Evolutionary conservation across 306 rosid genomes (phyloP), one percentile per base, ranked within the genome.

Genomic region (Crotalaria pallida): DNA sequence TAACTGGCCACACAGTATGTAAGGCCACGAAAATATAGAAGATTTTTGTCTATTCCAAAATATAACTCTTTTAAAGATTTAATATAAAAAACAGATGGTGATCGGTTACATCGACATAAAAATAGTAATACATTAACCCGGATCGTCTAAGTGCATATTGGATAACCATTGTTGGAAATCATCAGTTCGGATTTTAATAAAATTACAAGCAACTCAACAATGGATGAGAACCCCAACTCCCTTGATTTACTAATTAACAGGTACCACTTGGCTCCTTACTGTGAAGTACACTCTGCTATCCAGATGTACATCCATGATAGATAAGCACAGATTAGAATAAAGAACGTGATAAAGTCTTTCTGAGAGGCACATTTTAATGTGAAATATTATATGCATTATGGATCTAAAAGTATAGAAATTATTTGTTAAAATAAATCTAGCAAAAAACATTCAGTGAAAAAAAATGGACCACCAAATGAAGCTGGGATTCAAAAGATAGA

Each of bases 401-500:
- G 41, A 16, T 22, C 40, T 21, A 36, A 31, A 41, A 67, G 48
- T 51, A 31, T 21, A 59, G 31, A 24, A 70, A 22, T 13, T n/a
- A 1, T n/a, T 23, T 16, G 22, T 64, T 66, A 22, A 62, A 57
- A 49, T 26, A 55, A 56, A 49, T 43, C 59, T 47, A 65, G 49
- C 17, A 57, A n/a, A 40, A 34, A 49, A 49, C n/a, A 64, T 49
- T 4, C 1, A 48, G 7, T 15, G 6, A 21, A 58, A 53, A 58
- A 53, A 40, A 50, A 49, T 0, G 40, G 16, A 77, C 29, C 36
- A 10, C 8, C 51, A 43, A 40, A 29, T 24, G n/a, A 50, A 50
- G 55, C 52, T 47, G n/a, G 57, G 64, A 67, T 63, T 26, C 40
- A 31, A 38, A 53, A 57, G 56, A 57, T 68, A 43, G n/a, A 74